Evolutionary conservation across 495 filamentous ascomycete species (phyloP).

Genomic region (Ramalina intermedia): DNA sequence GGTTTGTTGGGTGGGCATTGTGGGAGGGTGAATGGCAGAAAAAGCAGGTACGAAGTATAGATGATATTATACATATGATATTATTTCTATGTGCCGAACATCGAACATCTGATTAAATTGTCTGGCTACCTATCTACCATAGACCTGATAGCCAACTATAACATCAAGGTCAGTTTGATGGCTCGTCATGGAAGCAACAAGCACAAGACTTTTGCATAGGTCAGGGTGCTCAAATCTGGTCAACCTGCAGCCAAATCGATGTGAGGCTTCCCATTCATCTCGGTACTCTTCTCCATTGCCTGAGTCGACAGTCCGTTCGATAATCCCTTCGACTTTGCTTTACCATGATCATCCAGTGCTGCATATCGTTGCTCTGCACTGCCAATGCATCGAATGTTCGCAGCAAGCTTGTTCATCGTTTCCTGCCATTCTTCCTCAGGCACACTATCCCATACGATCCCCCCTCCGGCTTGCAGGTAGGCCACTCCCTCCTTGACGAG

Average conservation of each 20-base stretch:
- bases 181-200: no score
- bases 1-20: conserved; percentile 1
- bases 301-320: neutral
- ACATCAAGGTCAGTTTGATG: no score
- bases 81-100: neutral
- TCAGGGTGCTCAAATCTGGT: no score
- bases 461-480: conserved; percentile 91
- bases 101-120: no score
- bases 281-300: neutral
- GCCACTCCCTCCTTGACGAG: conserved; percentile 79
- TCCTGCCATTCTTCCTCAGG: conserved; percentile 89
- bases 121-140: no score
- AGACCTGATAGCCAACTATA: no score
- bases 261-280: neutral
- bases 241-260: conserved; percentile 3
- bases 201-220: neutral
- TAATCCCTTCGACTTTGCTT: conserved; percentile 2
- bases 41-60: no score
- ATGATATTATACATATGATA: no score
- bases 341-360: conserved; percentile 27
- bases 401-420: conserved; percentile 91
- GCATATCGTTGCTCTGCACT: conserved; percentile 67
- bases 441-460: conserved; percentile 93
- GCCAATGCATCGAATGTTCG: conserved; percentile 75
- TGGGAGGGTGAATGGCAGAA: no score